A percentile compares a stretch with the other conserved stretches of the same genome.
phyloP scores from a whole-genome alignment of 1,284 basidiomycete species.

The Papiliotrema terrestris region DNA sequence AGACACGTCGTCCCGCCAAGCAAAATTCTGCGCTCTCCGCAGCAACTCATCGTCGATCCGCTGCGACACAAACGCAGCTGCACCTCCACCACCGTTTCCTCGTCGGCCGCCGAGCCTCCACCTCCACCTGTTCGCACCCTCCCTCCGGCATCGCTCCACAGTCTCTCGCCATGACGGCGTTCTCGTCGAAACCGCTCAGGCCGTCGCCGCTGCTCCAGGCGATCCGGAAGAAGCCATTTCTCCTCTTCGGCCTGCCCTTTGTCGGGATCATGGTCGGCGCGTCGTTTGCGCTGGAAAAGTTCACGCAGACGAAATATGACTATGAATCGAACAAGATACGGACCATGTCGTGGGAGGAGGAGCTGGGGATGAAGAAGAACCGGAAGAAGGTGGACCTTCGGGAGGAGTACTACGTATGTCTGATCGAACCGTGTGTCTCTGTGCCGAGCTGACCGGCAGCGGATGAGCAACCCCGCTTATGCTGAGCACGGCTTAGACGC shows the following conservation, averaged over 20 bases:
- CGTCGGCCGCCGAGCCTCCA: not conserved
- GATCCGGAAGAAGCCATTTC: slow-evolving; percentile 50
- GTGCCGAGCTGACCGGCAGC: slow-evolving; percentile 1
- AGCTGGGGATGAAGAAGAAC: slow-evolving; percentile 71
- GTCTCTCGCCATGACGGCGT: slow-evolving; percentile 44
- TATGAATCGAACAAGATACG: slow-evolving; percentile 74
- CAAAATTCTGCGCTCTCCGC: no score
- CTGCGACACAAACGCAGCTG: no score
- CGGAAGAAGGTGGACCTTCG: slow-evolving; percentile 85
- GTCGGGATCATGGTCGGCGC: slow-evolving; percentile 77
- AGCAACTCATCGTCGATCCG: no score
- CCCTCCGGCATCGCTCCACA: not conserved
- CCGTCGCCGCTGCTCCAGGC: slow-evolving; percentile 43
- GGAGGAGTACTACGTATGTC: slow-evolving; percentile 91
- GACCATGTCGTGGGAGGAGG: slow-evolving; percentile 76
- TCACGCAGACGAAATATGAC: slow-evolving; percentile 91
- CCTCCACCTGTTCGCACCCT: no score
- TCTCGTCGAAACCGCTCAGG: slow-evolving; percentile 58
- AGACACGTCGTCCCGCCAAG: no score
- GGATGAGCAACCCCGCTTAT: slow-evolving; percentile 5
- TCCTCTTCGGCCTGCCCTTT: slow-evolving; percentile 81
- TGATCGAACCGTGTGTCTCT: not conserved
- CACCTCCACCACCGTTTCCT: no score
- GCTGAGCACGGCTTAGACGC: not conserved
- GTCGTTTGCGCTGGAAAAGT: slow-evolving; percentile 75